Percentiles rank a stretch among this genome's conserved stretches.
Evolutionary conservation across 805 yeast genomes (phyloP).

Genomic region (Citeromyces nyonsensis): DNA sequence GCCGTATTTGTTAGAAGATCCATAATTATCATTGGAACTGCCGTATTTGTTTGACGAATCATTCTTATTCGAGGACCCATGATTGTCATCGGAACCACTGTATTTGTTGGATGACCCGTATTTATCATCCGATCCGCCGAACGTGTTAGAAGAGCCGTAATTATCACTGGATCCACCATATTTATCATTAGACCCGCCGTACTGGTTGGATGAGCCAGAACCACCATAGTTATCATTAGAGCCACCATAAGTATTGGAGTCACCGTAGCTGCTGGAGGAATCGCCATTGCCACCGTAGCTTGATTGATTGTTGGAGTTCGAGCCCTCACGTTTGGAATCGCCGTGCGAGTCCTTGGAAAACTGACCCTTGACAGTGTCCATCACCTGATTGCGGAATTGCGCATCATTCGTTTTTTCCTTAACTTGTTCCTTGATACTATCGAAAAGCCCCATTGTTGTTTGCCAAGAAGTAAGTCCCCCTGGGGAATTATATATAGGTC

Average conservation of each 20-base stretch:
- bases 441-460: conserved; percentile 24
- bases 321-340: conserved; percentile 1
- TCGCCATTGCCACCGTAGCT: conserved; percentile 1
- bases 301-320: neutral
- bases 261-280: conserved; percentile 2
- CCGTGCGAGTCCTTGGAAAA: conserved; percentile 7
- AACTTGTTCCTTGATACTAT: conserved; percentile 11
- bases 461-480: too few relatives aligned
- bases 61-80: too few relatives aligned
- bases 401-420: conserved; percentile 16
- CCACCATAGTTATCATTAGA: conserved; percentile 14
- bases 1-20: conserved; percentile 10
- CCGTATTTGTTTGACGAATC: conserved; percentile 11
- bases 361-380: conserved; percentile 11
- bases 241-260: conserved; percentile 7
- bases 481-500: too few relatives aligned
- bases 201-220: conserved; percentile 12
- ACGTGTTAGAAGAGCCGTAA: conserved; percentile 12
- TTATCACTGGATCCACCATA: conserved; percentile 10
- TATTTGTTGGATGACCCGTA: conserved; percentile 12
- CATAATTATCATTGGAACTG: conserved; percentile 12
- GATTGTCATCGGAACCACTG: conserved; percentile 1
- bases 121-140: conserved; percentile 10
- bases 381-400: conserved; percentile 4
- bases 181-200: conserved; percentile 9